Evolutionary conservation across 1,139 yeast species (phyloP), one percentile per base, ranked within the genome.

Genomic region (Taiozyma sp.): DNA sequence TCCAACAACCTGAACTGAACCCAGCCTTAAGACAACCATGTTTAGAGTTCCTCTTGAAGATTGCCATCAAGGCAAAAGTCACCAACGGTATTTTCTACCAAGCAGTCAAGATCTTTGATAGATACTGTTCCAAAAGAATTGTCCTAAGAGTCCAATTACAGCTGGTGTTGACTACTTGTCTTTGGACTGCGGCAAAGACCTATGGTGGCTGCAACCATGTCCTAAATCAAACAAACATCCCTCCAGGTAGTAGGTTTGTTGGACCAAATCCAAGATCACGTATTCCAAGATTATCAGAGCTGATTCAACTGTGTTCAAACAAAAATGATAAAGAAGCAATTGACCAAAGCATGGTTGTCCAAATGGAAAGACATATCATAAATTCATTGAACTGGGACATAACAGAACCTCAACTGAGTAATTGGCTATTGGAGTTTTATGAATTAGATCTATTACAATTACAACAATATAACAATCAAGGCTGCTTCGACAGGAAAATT

Each of bases 141-240:
- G 84, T 83, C 2, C 67, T 82, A 46, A 72, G 78, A 54, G 84
- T 79, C 53, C 88, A 82, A 68, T 74, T 81, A 9, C 85, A 81
- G 63, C 70, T 83, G 49, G 83, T 82, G 24, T 76, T 81, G 43
- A 79, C 85, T 43, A 81, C 88, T 22, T 83, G 88, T 62, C 69
- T 83, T 41, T 82, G 88, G 88, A 69, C 83, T 22, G 79, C 85
- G 6, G 77, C 83, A 34, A 83, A 83, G 63, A 70, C 81, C 4
- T 79, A 76, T 65, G 89, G 89, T 45, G 89, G 89, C 35, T 82
- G 84, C 63, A 81, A 81, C 60, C 89, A 83, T 67, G 80, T 81
- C 58, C 77, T 81, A 51, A 81, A 81, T 64, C 72, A 72, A 52
- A 65, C 71, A 14, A 68, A 70, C 22, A 67, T 72, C 34, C 76